Conservation (phyloP, 192 early-diverging fungal species). For the Rhizophagus prolifer region DNA sequence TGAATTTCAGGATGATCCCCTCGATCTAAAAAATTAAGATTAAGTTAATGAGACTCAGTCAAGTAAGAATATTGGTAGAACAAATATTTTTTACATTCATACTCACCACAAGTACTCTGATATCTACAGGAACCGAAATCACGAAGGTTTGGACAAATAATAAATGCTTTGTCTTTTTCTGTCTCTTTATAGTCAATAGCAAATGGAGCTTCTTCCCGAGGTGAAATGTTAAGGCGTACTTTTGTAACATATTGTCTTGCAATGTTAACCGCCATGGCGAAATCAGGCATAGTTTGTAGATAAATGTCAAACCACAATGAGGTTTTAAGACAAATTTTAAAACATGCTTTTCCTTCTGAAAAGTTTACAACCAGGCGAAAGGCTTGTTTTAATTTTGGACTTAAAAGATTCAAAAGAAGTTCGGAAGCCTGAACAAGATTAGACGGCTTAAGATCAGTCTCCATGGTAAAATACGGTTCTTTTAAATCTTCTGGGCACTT, state of each 20-base stretch:
- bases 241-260: no score
- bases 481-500: no score
- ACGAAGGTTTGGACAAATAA: not conserved
- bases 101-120: not conserved
- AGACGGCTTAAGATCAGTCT: not conserved
- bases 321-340: no score
- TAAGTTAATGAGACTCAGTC: not conserved
- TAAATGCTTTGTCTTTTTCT: not conserved
- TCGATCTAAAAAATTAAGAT: not conserved
- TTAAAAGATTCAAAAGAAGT: not conserved
- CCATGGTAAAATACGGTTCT: no score
- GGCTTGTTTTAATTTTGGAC: not conserved
- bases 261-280: no score
- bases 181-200: not conserved
- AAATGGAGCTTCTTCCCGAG: not conserved
- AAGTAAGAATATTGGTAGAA: not conserved
- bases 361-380: not conserved
- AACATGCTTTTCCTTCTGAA: no score
- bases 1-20: not conserved
- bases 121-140: not conserved
- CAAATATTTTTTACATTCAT: not conserved
- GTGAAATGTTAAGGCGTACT: not conserved
- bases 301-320: no score
- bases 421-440: not conserved
- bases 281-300: no score